Conservation (phyloP, 495 filamentous ascomycete genomes). For the Neurospora sp. region DNA sequence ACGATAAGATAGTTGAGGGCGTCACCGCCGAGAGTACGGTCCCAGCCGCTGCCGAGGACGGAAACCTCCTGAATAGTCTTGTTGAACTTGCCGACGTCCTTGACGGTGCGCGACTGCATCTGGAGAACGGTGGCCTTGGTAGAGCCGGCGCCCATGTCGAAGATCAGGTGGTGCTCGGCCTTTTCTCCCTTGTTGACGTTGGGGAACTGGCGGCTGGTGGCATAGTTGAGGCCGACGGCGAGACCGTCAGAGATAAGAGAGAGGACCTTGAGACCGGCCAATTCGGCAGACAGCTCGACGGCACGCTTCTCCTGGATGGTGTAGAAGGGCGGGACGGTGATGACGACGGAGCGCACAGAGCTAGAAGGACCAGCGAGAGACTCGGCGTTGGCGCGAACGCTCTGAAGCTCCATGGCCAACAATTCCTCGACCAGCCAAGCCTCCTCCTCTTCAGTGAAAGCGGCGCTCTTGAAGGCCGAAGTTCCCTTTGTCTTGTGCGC, state of each 20-base stretch:
- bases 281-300: slow-evolving; percentile 67
- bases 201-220: slow-evolving; percentile 81
- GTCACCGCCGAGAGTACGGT: slow-evolving; percentile 83
- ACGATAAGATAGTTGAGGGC: slow-evolving; percentile 78
- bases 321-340: slow-evolving; percentile 89
- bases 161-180: slow-evolving; percentile 87
- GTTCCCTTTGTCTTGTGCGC: slow-evolving; percentile 53
- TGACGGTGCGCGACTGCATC: slow-evolving; percentile 82
- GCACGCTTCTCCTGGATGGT: slow-evolving; percentile 81
- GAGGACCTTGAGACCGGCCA: slow-evolving; percentile 81
- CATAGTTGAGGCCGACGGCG: slow-evolving; percentile 91
- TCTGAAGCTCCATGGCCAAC: slow-evolving; percentile 91
- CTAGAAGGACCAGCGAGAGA: slow-evolving; percentile 69
- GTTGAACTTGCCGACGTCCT: slow-evolving; percentile 87
- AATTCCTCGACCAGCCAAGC: slow-evolving; percentile 86
- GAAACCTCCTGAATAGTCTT: slow-evolving; percentile 93
- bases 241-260: slow-evolving; percentile 82
- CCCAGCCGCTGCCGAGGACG: slow-evolving; percentile 80
- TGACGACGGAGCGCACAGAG: slow-evolving; percentile 66
- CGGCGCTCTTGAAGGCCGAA: slow-evolving; percentile 62
- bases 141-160: slow-evolving; percentile 97
- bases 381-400: slow-evolving; percentile 79
- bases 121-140: slow-evolving; percentile 87
- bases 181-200: slow-evolving; percentile 72
- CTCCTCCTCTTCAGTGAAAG: slow-evolving; percentile 55